Conservation (phyloP, 768 basidiomycete species). For the Nidularia pulvinata region DNA sequence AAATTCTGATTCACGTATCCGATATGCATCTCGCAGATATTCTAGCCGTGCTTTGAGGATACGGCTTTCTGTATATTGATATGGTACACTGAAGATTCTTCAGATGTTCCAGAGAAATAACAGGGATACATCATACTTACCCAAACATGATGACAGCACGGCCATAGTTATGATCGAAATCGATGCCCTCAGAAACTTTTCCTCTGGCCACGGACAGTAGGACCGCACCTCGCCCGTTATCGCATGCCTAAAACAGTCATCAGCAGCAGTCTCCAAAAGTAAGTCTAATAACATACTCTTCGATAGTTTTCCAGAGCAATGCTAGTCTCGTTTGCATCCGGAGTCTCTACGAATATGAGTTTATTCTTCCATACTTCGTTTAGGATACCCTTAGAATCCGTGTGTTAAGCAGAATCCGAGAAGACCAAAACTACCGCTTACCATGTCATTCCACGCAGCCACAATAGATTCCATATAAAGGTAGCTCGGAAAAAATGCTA, state of each 20-base stretch:
- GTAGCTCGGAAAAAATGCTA: conserved; percentile 99
- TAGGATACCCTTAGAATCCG: conserved; percentile 76
- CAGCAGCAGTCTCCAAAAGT: conserved; percentile 3
- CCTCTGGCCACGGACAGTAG: conserved; percentile 97
- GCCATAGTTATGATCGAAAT: conserved; percentile 99
- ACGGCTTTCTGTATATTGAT: conserved; percentile 98
- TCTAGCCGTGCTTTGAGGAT: conserved; percentile 97
- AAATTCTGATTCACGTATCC: conserved; percentile 98
- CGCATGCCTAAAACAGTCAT: conserved; percentile 72
- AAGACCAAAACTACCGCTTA: conserved; percentile 31
- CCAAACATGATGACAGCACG: conserved; percentile 99
- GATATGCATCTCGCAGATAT: conserved; percentile 97
- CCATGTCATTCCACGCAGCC: conserved; percentile 99
- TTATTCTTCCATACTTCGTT: conserved; percentile 99
- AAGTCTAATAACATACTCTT: conserved; percentile 48
- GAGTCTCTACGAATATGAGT: conserved; percentile 98
- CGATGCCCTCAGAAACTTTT: conserved; percentile 99
- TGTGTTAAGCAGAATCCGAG: not conserved
- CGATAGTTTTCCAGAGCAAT: conserved; percentile 98
- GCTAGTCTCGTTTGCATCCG: conserved; percentile 98
- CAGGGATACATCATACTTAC: conserved; percentile 33
- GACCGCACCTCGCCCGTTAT: conserved; percentile 97
- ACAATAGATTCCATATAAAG: conserved; percentile 99
- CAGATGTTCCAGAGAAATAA: conserved; percentile 6
- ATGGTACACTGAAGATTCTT: conserved; percentile 67